These are phyloP conservation scores for Choiromyces venosus DNA, from an alignment of 495 filamentous ascomycete genomes.

Conservation along the genomic window DNA sequence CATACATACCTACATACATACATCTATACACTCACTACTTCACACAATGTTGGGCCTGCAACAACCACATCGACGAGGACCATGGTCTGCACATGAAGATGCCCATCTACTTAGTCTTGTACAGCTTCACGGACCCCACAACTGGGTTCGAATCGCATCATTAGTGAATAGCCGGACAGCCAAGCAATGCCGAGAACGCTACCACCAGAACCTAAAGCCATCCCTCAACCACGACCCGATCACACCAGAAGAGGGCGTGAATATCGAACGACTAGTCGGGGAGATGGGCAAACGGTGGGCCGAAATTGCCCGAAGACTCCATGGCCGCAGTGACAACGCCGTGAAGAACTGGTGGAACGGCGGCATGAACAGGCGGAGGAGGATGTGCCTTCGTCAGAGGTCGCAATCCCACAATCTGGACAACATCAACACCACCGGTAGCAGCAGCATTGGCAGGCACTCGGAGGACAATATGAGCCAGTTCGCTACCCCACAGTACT, in stretches of 20 bases:
- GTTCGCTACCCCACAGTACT: constrained; percentile 24
- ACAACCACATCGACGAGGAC: constrained; percentile 63
- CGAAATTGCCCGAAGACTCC: constrained; percentile 79
- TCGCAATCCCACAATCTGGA: constrained; percentile 43
- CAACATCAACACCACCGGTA: constrained; percentile 42
- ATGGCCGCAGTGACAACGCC: constrained; percentile 90
- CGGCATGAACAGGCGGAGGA: constrained; percentile 70
- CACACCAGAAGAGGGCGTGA: constrained; percentile 74
- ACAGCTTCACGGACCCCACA: constrained; percentile 67
- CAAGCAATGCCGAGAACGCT: constrained; percentile 95
- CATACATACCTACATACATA: constrained; percentile 5
- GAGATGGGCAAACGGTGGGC: constrained; percentile 91
- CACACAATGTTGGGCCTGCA: neutral
- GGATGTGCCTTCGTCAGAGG: constrained; percentile 49
- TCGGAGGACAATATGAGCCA: constrained; percentile 31
- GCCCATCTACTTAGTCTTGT: constrained; percentile 65
- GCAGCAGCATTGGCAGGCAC: constrained; percentile 22
- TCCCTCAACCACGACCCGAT: constrained; percentile 87
- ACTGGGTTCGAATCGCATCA: constrained; percentile 87
- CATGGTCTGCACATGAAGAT: constrained; percentile 85
- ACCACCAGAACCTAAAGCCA: constrained; percentile 92
- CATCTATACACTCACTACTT: neutral
- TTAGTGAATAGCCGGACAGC: constrained; percentile 72
- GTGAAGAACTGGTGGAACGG: constrained; percentile 99
- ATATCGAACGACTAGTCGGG: constrained; percentile 73